phyloP scores from a whole-genome alignment of 352 stramenopile genomes.

The Saprolegnia diclina region DNA sequence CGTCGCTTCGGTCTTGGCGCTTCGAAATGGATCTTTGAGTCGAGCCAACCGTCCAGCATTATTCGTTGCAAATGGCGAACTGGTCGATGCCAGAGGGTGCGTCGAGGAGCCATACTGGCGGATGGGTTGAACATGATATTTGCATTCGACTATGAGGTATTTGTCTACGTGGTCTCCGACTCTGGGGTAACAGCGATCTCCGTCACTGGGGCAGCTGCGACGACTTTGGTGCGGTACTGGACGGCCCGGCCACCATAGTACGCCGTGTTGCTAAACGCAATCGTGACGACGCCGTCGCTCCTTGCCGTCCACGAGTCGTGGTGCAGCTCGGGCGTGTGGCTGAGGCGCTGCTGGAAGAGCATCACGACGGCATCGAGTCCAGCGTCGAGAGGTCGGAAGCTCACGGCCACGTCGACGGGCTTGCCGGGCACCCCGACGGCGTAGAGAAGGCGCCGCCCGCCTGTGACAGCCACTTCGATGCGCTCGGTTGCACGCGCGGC shows the following conservation, averaged over 20 bases:
- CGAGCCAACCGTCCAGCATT: not conserved
- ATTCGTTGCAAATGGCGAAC: too few species aligned
- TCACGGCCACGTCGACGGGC: not conserved
- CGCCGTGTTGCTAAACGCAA: not conserved
- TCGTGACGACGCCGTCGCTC: not conserved
- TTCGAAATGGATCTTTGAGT: not conserved
- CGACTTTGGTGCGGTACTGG: not conserved
- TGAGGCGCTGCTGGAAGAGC: not conserved
- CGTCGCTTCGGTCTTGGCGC: not conserved
- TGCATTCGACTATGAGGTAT: too few species aligned
- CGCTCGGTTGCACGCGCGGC: not conserved
- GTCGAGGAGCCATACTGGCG: too few species aligned
- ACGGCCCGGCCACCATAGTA: not conserved
- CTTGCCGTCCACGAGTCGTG: not conserved
- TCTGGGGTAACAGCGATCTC: too few species aligned
- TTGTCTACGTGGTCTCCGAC: too few species aligned
- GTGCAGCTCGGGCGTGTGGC: not conserved
- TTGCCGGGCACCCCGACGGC: conserved; percentile 2
- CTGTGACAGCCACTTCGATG: not conserved
- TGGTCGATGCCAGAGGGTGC: too few species aligned
- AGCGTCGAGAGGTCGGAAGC: not conserved
- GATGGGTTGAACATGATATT: too few species aligned
- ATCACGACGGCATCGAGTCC: not conserved
- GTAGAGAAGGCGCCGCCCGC: not conserved
- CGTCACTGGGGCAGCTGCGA: too few species aligned